Conservation (phyloP, 2,329 filamentous ascomycete species). For the Fusarium sp. region DNA sequence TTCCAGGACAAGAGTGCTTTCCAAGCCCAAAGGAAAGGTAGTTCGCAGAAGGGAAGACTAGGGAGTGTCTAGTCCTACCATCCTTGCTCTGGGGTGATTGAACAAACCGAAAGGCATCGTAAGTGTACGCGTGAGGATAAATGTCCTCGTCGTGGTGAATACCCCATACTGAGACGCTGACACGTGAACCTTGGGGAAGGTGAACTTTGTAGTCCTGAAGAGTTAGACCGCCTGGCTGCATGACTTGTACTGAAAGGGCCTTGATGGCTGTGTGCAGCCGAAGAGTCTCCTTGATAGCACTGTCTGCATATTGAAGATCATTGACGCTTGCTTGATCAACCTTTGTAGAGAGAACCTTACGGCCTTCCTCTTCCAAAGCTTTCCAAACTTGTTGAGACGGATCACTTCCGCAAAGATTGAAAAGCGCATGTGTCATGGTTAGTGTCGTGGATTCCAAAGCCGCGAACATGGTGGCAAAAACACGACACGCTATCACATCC, state of each 20-base stretch:
- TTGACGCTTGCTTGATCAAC: not conserved
- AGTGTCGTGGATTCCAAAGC: not conserved
- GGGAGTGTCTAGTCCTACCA: not conserved
- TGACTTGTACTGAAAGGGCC: not conserved
- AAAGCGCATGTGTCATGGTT: not conserved
- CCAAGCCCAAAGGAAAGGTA: not conserved
- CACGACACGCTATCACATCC: not conserved
- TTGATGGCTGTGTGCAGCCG: not conserved
- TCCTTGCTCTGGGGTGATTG: not conserved
- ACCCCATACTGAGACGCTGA: not conserved
- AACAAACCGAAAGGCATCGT: not conserved
- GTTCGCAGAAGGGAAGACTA: rapidly evolving
- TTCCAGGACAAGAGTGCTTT: not conserved
- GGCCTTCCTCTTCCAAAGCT: rapidly evolving
- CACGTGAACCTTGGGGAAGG: not conserved
- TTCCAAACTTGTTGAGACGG: rapidly evolving
- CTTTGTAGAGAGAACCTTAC: rapidly evolving
- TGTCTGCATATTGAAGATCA: not conserved
- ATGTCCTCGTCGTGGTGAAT: conserved; percentile 4
- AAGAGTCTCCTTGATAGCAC: conserved; percentile 9
- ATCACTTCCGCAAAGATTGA: not conserved
- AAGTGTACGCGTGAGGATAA: not conserved
- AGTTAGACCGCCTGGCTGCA: not conserved
- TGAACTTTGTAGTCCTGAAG: not conserved
- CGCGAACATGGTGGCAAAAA: not conserved